These are phyloP conservation scores for Apiotrichum mycotoxinovorans DNA, from an alignment of 1,284 basidiomycete species.

Conservation along the genomic window DNA sequence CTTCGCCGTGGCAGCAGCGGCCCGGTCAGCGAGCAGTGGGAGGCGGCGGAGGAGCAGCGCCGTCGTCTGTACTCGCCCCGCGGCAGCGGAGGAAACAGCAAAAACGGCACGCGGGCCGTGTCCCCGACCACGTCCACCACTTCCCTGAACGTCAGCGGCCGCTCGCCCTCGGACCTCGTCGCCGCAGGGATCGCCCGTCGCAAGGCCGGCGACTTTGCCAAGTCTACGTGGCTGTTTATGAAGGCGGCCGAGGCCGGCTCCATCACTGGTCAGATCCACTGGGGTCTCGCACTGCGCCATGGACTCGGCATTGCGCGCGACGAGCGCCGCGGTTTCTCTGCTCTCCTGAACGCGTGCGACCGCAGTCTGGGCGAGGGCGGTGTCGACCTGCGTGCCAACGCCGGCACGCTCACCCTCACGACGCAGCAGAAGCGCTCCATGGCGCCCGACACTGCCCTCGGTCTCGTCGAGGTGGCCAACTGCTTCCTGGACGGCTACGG, in stretches of 20 bases:
- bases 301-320: slow-evolving; percentile 46
- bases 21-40: neutral
- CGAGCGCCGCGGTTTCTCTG: slow-evolving; percentile 39
- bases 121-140: neutral
- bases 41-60: neutral
- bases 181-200: slow-evolving; percentile 35
- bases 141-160: neutral
- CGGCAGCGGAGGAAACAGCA: neutral
- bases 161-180: slow-evolving; percentile 24
- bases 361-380: slow-evolving; percentile 31
- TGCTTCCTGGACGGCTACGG: slow-evolving; percentile 48
- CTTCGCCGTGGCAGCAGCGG: neutral
- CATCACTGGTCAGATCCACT: slow-evolving; percentile 45
- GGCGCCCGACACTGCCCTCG: slow-evolving; percentile 35
- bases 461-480: slow-evolving; percentile 46
- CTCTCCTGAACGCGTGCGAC: slow-evolving; percentile 43
- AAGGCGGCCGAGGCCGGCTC: slow-evolving; percentile 46
- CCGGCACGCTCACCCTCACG: slow-evolving; percentile 28
- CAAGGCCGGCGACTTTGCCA: slow-evolving; percentile 39
- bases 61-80: neutral
- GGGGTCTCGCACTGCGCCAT: slow-evolving; percentile 43
- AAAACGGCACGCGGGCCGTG: neutral
- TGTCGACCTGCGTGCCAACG: slow-evolving; percentile 31
- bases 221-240: slow-evolving; percentile 46
- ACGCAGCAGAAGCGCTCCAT: slow-evolving; percentile 16